These are phyloP conservation scores for Aquilaria agallochum DNA, from an alignment of 441 rosid genomes.

Conservation along the genomic window DNA sequence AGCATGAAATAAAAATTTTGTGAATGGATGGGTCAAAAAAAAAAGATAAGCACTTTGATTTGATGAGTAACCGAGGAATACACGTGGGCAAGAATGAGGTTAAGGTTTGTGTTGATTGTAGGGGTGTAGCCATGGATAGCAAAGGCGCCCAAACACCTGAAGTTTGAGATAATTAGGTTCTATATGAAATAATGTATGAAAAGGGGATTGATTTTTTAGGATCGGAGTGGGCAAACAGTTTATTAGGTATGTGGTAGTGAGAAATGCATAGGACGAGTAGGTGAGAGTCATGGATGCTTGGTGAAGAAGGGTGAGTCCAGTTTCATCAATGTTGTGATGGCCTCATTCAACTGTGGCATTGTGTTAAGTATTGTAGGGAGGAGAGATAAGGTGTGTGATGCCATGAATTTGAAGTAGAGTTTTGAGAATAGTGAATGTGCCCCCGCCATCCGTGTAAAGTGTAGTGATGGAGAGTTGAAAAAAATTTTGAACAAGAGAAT, in stretches of 20 bases:
- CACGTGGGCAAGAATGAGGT: neutral
- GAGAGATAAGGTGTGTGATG: neutral
- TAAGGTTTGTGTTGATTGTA: neutral
- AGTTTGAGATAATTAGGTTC: neutral
- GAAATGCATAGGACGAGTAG: neutral
- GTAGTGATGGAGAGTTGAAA: neutral
- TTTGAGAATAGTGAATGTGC: neutral
- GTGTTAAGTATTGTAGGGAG: neutral
- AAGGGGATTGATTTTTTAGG: neutral
- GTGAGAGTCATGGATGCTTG: neutral
- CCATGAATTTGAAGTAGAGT: neutral
- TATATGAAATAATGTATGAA: too few species aligned
- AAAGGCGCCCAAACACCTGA: neutral
- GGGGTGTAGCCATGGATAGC: neutral
- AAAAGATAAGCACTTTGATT: neutral
- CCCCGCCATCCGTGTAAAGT: neutral
- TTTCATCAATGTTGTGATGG: neutral
- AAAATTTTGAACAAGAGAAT: neutral
- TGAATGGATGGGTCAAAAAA: neutral
- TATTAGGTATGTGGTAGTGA: neutral
- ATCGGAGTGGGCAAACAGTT: too few species aligned
- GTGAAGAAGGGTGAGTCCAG: neutral
- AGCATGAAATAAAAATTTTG: neutral
- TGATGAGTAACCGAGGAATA: neutral
- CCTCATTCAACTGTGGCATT: neutral